These are phyloP conservation scores for Podila epicladia DNA, from an alignment of 192 early-diverging fungal genomes.

Conservation along the genomic window DNA sequence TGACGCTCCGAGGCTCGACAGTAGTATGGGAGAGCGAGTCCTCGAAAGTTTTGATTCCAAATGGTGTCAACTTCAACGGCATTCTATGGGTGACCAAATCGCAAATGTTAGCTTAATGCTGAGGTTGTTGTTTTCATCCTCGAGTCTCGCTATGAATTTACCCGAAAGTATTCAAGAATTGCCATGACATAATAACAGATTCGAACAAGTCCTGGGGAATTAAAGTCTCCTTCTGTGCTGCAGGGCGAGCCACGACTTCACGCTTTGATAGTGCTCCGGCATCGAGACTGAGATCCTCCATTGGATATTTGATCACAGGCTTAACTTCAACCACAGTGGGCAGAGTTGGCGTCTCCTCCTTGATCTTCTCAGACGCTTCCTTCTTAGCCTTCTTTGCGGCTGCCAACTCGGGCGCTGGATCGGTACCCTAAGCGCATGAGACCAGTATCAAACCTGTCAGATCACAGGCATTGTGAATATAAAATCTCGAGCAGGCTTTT, in stretches of 20 bases:
- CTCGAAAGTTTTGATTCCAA: conserved; percentile 83
- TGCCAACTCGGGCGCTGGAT: conserved; percentile 40
- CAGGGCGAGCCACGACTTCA: conserved; percentile 54
- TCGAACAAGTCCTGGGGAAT: conserved; percentile 58
- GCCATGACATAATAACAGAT: conserved; percentile 68
- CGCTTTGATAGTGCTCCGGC: conserved; percentile 13
- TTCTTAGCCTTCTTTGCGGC: conserved; percentile 44
- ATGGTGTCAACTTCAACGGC: conserved; percentile 73
- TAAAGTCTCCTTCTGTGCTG: conserved; percentile 52
- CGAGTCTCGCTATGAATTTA: background rate
- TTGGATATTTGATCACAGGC: conserved; percentile 73
- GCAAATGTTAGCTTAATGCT: too few relatives aligned
- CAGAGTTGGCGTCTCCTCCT: conserved; percentile 19
- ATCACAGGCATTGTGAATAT: background rate
- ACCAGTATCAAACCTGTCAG: background rate
- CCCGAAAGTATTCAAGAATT: conserved; percentile 72
- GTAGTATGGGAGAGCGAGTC: conserved; percentile 63
- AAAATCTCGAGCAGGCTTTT: background rate
- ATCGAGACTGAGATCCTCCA: conserved; percentile 84
- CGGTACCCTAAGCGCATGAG: background rate
- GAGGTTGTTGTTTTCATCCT: too few relatives aligned
- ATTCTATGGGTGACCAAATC: conserved; percentile 33
- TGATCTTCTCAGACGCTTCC: conserved; percentile 41
- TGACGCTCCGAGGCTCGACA: conserved; percentile 36
- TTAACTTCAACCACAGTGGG: conserved; percentile 33